Base-by-base conservation (phyloP, 768 basidiomycete species). In the Grammothele lineata region DNA sequence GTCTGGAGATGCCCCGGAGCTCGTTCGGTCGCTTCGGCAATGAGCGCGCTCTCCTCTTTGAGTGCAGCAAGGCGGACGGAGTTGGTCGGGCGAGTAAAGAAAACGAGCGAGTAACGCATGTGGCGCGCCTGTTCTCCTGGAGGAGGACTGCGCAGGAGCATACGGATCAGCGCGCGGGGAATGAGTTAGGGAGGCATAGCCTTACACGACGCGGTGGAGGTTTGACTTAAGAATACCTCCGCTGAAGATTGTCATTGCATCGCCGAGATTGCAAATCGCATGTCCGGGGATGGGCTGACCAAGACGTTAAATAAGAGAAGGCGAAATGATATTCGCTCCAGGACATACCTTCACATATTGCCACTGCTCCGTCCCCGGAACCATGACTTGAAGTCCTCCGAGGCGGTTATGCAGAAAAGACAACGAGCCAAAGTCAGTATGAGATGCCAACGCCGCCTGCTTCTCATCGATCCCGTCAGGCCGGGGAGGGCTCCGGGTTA, bases 331-430 rank as follows among this genome's bases (percentile, higher is more conserved):
- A 23, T 11, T 15, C 3, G n/a, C 25, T 30, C 27, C 27, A 30
- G 7, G 27, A 39, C 50, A 9, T 41, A 76, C 83, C 73, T 76
- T 78, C 53, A 87, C 69, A 53, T 85, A 87, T 57, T 77, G 76
- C 85, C 85, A 87, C 18, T 72, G 60, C 17, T 79, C 75, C 5
- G 72, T 57, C 12, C 79, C 81, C 0, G 82, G 83, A 0, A 74
- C 72, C 35, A 85, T 67, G 0, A 87, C 84, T 51, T 87, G 85
- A 3, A 87, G 66, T 0, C 85, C 85, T 4, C 85, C 85, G 0
- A 85, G 72, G 2, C 72, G 73, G 58, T 87, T 86, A 56, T 85
- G 81, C 46, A 87, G 66, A 66, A 86, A 80, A 0, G 81, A 80
- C 77, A 69, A 44, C 2, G 63, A 62, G 4, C 67, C 66, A 38